These are phyloP conservation scores for Syzygium syzygioides DNA, from an alignment of 441 rosid genomes.

Conservation along the genomic window DNA sequence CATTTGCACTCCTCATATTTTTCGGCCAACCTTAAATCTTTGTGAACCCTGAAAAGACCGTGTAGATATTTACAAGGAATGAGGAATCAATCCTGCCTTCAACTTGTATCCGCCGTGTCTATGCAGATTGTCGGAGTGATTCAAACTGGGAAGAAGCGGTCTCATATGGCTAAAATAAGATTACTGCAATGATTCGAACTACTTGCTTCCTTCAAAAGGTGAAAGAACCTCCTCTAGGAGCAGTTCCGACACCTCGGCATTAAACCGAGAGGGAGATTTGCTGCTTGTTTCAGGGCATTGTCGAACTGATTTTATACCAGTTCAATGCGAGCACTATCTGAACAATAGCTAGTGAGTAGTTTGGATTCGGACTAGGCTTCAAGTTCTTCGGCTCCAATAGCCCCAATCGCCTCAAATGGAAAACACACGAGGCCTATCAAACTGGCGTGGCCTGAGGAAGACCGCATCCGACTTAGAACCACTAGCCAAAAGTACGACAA, in stretches of 20 bases:
- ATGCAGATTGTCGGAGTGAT: not conserved
- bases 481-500: not conserved
- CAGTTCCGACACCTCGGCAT: not conserved
- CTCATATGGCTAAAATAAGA: not conserved
- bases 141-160: not conserved
- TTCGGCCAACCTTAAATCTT: not conserved
- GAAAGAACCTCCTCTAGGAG: not conserved
- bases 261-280: not conserved
- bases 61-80: not conserved
- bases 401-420: not conserved
- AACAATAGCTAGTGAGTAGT: not conserved
- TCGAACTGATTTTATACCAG: not conserved
- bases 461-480: not conserved
- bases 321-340: not conserved
- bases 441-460: not conserved
- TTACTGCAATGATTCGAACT: not conserved
- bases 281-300: not conserved
- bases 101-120: no score
- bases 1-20: not conserved
- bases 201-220: not conserved
- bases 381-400: not conserved
- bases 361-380: not conserved
- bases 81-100: not conserved
- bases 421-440: not conserved
- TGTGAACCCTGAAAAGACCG: not conserved